Conservation (phyloP, 805 yeast genomes). For the Myxozyma mucilagina region DNA sequence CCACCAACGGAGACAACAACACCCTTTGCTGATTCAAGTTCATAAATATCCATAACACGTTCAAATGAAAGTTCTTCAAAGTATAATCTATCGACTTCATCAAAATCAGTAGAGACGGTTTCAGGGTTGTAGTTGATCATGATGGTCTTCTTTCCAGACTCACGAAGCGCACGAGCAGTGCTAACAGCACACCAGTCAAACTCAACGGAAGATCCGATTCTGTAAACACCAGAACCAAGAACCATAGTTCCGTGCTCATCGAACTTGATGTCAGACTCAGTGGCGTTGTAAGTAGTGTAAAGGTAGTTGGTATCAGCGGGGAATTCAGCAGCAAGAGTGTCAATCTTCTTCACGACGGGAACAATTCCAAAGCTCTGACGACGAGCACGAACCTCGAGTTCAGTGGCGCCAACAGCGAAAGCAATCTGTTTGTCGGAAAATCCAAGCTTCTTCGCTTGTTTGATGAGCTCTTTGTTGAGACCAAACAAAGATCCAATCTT, state of each 20-base stretch:
- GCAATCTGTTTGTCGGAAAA: constrained; percentile 95
- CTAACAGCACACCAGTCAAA: constrained; percentile 99
- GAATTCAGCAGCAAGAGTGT: constrained; percentile 97
- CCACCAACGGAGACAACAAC: constrained; percentile 98
- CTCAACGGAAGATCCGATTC: constrained; percentile 98
- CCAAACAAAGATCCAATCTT: constrained; percentile 56
- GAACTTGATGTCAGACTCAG: constrained; percentile 77
- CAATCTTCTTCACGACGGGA: constrained; percentile 96
- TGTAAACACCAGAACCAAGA: constrained; percentile 97
- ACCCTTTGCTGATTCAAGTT: constrained; percentile 83
- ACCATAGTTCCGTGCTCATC: constrained; percentile 92
- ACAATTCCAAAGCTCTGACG: constrained; percentile 78
- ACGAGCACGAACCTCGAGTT: constrained; percentile 76
- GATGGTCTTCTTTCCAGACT: constrained; percentile 81
- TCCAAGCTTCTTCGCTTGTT: constrained; percentile 87
- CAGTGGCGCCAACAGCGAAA: constrained; percentile 66
- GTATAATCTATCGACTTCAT: constrained; percentile 95
- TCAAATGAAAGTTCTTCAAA: constrained; percentile 94
- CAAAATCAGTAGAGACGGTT: constrained; percentile 97
- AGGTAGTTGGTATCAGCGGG: constrained; percentile 96
- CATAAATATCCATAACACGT: constrained; percentile 96
- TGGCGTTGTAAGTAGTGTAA: constrained; percentile 94
- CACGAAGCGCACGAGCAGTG: constrained; percentile 91
- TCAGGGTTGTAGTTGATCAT: constrained; percentile 99
- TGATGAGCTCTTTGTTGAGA: constrained; percentile 67